Evolutionary conservation across 2,329 filamentous ascomycete species (phyloP), one percentile per base, ranked within the genome.

Genomic region (Colletotrichum sp.): DNA sequence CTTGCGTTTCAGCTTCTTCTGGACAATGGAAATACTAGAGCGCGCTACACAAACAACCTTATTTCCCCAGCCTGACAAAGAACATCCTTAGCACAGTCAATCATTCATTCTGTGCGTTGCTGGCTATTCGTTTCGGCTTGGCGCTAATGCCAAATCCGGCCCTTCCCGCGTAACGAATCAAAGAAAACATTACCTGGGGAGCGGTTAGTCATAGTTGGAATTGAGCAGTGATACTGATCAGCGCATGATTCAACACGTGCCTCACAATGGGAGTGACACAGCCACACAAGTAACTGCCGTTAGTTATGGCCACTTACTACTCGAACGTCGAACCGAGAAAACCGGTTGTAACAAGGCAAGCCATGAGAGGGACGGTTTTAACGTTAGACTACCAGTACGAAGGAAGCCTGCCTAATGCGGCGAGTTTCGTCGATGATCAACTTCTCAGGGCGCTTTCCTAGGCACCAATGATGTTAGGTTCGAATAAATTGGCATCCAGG

Each of bases 121-220:
- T n/a, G 18, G 9, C 38, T 48, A 48, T n/a, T 48, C 38, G 38
- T 48, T 48, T 48, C 18, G 18, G 38, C 38, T n/a, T 48, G 38
- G 38, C 18, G 38, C 38, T 4, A 48, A 48, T 48, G 38, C 38
- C 9, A 12, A 48, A n/a, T 48, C 9, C 38, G 38, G 38, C 1
- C 38, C 1, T 48, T 48, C 0, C 9, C 1, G 38, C 18, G 1
- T 1, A n/a, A n/a, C 0, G 9, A 48, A n/a, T n/a, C 38, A 48
- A 48, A 48, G 38, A 48, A 43, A 48, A n/a, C 38, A 48, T 12
- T n/a, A n/a, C 18, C 38, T n/a, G 18, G 1, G 10, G 5, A 48
- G 0, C 18, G 0, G 38, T 48, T 48, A 12, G 38, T 12, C 18
- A n/a, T 6, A n/a, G 18, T 2, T 48, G 18, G 38, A 48, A n/a